Conservation (phyloP, 2,329 filamentous ascomycete genomes). For the Xylariales sp. region DNA sequence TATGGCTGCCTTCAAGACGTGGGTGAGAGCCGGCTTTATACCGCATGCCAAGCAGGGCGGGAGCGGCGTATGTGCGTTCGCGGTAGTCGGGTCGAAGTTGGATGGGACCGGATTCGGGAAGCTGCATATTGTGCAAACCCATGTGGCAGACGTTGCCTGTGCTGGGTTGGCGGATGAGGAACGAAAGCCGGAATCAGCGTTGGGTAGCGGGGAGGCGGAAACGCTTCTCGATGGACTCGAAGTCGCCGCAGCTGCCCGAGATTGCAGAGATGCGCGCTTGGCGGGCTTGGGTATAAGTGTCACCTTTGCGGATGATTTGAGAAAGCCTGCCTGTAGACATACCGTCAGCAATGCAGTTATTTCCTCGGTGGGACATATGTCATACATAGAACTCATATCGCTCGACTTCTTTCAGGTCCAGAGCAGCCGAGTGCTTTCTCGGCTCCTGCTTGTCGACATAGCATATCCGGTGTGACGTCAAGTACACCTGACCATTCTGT, state of each 20-base stretch:
- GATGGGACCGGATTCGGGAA: conserved; percentile 90
- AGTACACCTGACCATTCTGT: conserved; percentile 92
- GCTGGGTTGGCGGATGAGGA: conserved; percentile 40
- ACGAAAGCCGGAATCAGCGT: conserved; percentile 30
- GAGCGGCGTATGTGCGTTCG: conserved; percentile 72
- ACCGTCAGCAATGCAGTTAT: conserved; percentile 16
- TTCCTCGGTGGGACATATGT: conserved; percentile 3
- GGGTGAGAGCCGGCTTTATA: conserved; percentile 80
- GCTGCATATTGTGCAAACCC: conserved; percentile 94
- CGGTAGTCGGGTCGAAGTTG: conserved; percentile 84
- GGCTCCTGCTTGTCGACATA: conserved; percentile 90
- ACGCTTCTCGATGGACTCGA: conserved; percentile 41
- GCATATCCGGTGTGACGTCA: conserved; percentile 92
- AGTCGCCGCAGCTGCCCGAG: conserved; percentile 44
- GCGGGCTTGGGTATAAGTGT: conserved; percentile 78
- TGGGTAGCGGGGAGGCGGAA: conserved; percentile 28
- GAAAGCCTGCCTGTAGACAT: conserved; percentile 66
- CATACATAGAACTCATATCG: conserved; percentile 81
- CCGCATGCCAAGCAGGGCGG: conserved; percentile 90
- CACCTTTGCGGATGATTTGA: conserved; percentile 93
- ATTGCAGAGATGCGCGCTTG: conserved; percentile 59
- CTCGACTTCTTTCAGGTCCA: conserved; percentile 89
- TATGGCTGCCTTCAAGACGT: conserved; percentile 83
- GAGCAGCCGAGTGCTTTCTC: conserved; percentile 74
- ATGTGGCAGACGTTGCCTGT: conserved; percentile 64